These are phyloP conservation scores for Cercospora citrullina DNA, from an alignment of 2,329 filamentous ascomycete species.

Conservation along the genomic window DNA sequence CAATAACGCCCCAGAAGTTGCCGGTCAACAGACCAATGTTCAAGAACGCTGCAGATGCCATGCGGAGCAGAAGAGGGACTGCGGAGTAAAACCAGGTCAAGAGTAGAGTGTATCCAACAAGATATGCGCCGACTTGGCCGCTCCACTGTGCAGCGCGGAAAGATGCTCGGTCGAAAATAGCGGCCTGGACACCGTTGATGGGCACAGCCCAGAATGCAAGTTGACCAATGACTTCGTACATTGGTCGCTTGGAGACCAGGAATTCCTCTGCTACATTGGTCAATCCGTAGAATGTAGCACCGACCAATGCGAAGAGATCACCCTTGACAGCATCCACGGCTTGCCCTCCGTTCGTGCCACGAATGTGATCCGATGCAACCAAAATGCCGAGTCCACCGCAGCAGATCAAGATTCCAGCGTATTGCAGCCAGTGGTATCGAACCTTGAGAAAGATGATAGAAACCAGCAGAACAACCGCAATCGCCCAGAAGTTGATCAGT, in stretches of 20 bases:
- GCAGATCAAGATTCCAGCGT: slow-evolving; percentile 83
- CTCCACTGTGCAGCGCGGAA: slow-evolving; percentile 58
- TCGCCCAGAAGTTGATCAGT: slow-evolving; percentile 98
- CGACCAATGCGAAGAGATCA: slow-evolving; percentile 85
- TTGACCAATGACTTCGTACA: slow-evolving; percentile 93
- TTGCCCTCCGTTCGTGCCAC: slow-evolving; percentile 67
- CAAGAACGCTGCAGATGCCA: slow-evolving; percentile 90
- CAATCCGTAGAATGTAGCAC: slow-evolving; percentile 87
- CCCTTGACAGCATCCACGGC: slow-evolving; percentile 78
- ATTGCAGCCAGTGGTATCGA: slow-evolving; percentile 84
- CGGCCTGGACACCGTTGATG: slow-evolving; percentile 88
- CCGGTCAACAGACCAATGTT: slow-evolving; percentile 91
- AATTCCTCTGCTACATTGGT: slow-evolving; percentile 93
- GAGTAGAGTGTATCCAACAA: slow-evolving; percentile 85
- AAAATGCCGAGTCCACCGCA: slow-evolving; percentile 88
- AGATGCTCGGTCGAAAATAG: slow-evolving; percentile 80
- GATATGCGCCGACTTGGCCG: slow-evolving; percentile 68
- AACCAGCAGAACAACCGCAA: slow-evolving; percentile 83
- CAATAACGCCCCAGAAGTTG: slow-evolving; percentile 96
- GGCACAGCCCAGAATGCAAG: slow-evolving; percentile 82
- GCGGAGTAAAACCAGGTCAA: slow-evolving; percentile 84
- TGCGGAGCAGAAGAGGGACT: slow-evolving; percentile 82
- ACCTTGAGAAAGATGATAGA: slow-evolving; percentile 82
- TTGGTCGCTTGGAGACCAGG: slow-evolving; percentile 79
- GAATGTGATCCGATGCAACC: slow-evolving; percentile 83